A percentile compares a stretch with the other conserved stretches of the same genome.
Evolutionary conservation across 805 yeast genomes (phyloP).

Genomic region (Candida arabinofermentans): DNA sequence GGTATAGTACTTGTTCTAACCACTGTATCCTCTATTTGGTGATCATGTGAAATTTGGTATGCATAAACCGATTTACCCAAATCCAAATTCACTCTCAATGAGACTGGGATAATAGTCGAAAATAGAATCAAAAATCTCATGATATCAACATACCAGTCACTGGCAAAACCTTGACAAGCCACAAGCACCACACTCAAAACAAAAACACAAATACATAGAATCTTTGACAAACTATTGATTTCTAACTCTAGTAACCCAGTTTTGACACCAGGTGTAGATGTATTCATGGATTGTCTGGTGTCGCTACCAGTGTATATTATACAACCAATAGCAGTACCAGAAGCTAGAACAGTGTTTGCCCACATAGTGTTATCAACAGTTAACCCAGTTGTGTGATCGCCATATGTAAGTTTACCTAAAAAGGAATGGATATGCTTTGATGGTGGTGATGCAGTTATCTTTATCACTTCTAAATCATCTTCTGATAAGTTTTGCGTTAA

Average conservation of each 20-base stretch:
- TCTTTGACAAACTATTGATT: conserved; percentile 82
- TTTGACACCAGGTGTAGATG: conserved; percentile 81
- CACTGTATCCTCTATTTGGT: conserved; percentile 74
- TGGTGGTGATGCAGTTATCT: conserved; percentile 75
- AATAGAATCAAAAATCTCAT: conserved; percentile 88
- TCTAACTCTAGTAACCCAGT: conserved; percentile 88
- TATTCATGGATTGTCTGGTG: conserved; percentile 93
- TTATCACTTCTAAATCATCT: conserved; percentile 49
- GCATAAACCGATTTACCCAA: conserved; percentile 96
- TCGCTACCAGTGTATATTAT: conserved; percentile 88
- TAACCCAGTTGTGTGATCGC: conserved; percentile 58
- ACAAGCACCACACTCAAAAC: conserved; percentile 73
- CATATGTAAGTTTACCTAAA: conserved; percentile 65
- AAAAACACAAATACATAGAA: conserved; percentile 84
- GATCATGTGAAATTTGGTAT: conserved; percentile 87
- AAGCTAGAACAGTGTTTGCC: conserved; percentile 97
- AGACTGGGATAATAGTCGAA: conserved; percentile 94
- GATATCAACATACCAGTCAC: conserved; percentile 84
- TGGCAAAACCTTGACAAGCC: conserved; percentile 66
- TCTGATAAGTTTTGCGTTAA: conserved; percentile 60
- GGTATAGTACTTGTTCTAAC: conserved; percentile 98
- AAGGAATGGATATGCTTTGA: conserved; percentile 79
- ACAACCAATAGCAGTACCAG: conserved; percentile 87
- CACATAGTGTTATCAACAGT: conserved; percentile 90
- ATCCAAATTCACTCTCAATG: conserved; percentile 89